Percentiles rank a stretch among this genome's conserved stretches.
These are phyloP conservation scores for Aquilaria yunnanensis DNA, from an alignment of 345 rosid genomes.

Conservation along the genomic window DNA sequence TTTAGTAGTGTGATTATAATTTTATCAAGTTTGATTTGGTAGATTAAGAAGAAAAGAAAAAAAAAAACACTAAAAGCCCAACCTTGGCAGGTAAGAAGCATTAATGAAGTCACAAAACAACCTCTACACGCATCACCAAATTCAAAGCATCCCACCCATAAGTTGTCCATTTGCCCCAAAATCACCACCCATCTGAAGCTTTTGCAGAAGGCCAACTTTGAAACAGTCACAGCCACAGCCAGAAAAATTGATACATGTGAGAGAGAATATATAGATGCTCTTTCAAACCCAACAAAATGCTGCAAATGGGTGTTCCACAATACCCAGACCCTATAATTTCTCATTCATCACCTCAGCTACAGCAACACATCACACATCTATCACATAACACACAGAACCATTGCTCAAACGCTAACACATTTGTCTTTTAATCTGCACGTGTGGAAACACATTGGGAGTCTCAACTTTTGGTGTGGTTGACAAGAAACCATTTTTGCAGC, in stretches of 20 bases:
- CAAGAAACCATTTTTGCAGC: constrained; percentile 13
- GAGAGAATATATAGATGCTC: neutral
- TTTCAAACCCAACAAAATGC: constrained; percentile 5
- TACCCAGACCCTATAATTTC: no score
- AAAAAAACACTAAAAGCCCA: no score
- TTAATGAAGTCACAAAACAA: no score
- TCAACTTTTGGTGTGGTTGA: constrained; percentile 6
- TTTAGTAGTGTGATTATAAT: no score
- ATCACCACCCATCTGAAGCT: neutral
- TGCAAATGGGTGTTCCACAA: neutral
- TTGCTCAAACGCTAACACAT: constrained; percentile 3
- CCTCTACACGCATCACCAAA: no score
- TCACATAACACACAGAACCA: neutral
- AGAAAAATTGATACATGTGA: neutral
- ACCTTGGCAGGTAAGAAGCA: no score
- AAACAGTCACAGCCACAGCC: neutral
- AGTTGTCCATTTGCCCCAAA: neutral
- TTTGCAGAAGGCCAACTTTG: neutral
- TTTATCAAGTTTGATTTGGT: no score
- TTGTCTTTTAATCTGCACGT: neutral
- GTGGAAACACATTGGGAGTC: constrained; percentile 13
- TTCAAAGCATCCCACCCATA: no score
- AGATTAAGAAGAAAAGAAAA: no score
- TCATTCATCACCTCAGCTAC: constrained; percentile 1
- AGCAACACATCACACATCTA: constrained; percentile 1